Percentiles rank a stretch among this genome's conserved stretches.
These are phyloP conservation scores for Leishmania braziliensis DNA, from an alignment of 208 protist species.

Conservation along the genomic window DNA sequence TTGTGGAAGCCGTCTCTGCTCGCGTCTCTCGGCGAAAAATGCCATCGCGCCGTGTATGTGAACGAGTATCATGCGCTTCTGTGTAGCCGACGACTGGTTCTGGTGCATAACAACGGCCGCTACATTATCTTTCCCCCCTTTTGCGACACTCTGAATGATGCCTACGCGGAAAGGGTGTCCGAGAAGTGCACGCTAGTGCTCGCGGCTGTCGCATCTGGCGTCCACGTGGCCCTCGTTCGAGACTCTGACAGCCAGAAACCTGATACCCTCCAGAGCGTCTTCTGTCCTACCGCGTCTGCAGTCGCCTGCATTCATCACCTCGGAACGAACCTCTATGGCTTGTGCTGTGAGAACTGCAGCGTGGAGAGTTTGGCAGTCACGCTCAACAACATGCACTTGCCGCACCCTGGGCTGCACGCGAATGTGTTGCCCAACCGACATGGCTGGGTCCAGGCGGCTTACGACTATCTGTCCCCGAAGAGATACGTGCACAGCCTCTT, in stretches of 20 bases:
- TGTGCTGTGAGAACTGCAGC: constrained; percentile 67
- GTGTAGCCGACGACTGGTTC: constrained; percentile 46
- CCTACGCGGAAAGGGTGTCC: constrained; percentile 45
- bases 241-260: constrained; percentile 20
- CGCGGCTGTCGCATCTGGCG: constrained; percentile 52
- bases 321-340: constrained; percentile 48
- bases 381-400: constrained; percentile 7
- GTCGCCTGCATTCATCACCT: constrained; percentile 46
- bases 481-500: constrained; percentile 54
- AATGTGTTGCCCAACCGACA: constrained; percentile 11
- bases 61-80: constrained; percentile 52
- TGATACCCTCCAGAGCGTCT: constrained; percentile 25
- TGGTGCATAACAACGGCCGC: constrained; percentile 40
- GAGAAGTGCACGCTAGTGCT: constrained; percentile 43
- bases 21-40: constrained; percentile 23
- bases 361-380: constrained; percentile 45
- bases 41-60: constrained; percentile 19
- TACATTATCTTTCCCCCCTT: constrained; percentile 71
- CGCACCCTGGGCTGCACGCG: constrained; percentile 19
- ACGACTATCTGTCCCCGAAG: constrained; percentile 25
- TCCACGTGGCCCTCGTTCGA: constrained; percentile 48
- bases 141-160: constrained; percentile 46
- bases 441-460: constrained; percentile 16
- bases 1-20: constrained; percentile 35
- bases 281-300: constrained; percentile 36